phyloP scores from a whole-genome alignment of 768 basidiomycete genomes.

The Rossbeevera mucosa region DNA sequence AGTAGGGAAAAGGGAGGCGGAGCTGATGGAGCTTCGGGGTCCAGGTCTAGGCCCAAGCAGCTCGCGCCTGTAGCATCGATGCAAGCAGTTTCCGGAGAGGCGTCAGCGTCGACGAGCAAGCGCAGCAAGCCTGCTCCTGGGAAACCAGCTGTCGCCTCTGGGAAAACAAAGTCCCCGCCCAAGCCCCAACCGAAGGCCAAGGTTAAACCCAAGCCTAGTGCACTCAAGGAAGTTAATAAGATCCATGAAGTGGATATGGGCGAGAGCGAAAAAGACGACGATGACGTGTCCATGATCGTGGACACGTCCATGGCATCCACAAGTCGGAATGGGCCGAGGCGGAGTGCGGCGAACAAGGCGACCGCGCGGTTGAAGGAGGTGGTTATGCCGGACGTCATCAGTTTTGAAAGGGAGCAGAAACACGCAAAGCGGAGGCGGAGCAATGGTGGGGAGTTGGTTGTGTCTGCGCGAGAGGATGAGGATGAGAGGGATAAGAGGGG shows the following conservation, averaged over 20 bases:
- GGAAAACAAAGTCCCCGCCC: slow-evolving; percentile 4
- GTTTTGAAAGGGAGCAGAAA: slow-evolving; percentile 65
- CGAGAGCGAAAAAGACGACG: not conserved
- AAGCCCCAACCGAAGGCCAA: slow-evolving; percentile 5
- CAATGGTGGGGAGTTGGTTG: slow-evolving; percentile 29
- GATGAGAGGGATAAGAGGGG: slow-evolving; percentile 16
- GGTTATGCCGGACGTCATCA: slow-evolving; percentile 75
- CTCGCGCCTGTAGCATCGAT: slow-evolving; percentile 19
- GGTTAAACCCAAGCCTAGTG: slow-evolving; percentile 2
- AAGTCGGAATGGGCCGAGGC: slow-evolving; percentile 31
- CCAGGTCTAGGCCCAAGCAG: not conserved
- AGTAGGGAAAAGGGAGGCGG: not conserved
- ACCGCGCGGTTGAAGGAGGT: slow-evolving; percentile 40
- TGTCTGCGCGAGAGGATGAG: slow-evolving; percentile 1
- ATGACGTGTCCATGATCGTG: slow-evolving; percentile 7
- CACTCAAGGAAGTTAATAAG: not conserved
- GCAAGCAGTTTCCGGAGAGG: slow-evolving; percentile 22
- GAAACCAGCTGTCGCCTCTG: slow-evolving; percentile 4
- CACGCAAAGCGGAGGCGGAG: slow-evolving; percentile 30
- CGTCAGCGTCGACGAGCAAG: slow-evolving; percentile 16
- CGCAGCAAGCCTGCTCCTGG: slow-evolving; percentile 14
- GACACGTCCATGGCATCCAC: slow-evolving; percentile 11
- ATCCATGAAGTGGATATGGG: not conserved
- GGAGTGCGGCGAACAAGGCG: slow-evolving; percentile 53
- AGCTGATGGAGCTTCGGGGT: not conserved